A percentile compares a stretch with the other conserved stretches of the same genome.
phyloP scores from a whole-genome alignment of 441 rosid genomes.

The Populus hybrid region DNA sequence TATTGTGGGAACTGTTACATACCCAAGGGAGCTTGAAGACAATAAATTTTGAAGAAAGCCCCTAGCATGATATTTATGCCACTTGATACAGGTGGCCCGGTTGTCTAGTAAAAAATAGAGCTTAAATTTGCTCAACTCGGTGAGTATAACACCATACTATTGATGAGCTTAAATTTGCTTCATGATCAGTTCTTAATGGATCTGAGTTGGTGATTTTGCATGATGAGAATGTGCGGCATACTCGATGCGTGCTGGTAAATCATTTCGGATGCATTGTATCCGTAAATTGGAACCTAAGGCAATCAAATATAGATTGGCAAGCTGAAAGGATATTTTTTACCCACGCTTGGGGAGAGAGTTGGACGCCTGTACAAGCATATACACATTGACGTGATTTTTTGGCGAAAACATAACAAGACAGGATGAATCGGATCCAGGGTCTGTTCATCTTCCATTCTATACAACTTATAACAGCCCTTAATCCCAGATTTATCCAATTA shows the following conservation, averaged over 20 bases:
- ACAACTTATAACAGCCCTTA: constrained; percentile 32
- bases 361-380: constrained; percentile 12
- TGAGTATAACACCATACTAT: no score
- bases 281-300: background rate
- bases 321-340: background rate
- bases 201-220: background rate
- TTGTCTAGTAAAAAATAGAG: no score
- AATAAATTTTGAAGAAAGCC: background rate
- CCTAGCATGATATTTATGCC: background rate
- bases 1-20: background rate
- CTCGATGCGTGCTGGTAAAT: background rate
- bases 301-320: background rate
- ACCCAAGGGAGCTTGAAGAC: background rate
- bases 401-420: background rate
- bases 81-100: background rate
- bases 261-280: background rate
- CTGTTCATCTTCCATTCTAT: constrained; percentile 21
- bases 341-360: background rate
- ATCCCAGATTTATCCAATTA: constrained; percentile 12
- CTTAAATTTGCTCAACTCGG: background rate
- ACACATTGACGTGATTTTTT: background rate
- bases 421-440: constrained; percentile 5
- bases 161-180: background rate
- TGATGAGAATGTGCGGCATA: background rate
- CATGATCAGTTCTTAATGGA: background rate